phyloP scores from a whole-genome alignment of 2,329 filamentous ascomycete genomes.

The Tolypocladium ovalisporum region DNA sequence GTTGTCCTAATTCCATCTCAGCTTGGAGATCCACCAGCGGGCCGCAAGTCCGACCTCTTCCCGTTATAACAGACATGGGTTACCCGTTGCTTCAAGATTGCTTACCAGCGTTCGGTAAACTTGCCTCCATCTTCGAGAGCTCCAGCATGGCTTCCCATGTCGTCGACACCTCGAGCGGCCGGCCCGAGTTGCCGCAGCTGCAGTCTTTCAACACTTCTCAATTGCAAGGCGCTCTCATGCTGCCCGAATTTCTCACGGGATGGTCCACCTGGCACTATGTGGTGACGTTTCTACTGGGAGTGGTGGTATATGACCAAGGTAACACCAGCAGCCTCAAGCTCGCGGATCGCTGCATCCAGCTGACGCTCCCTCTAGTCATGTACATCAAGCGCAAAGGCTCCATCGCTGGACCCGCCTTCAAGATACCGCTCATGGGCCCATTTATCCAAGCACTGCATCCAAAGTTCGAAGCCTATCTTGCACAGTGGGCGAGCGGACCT shows the following conservation, averaged over 20 bases:
- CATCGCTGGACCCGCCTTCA: constrained; percentile 52
- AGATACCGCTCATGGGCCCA: constrained; percentile 61
- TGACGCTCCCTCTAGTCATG: constrained; percentile 30
- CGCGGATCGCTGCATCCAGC: background rate
- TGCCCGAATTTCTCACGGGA: constrained; percentile 1
- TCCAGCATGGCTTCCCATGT: background rate
- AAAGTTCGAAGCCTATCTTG: constrained; percentile 61
- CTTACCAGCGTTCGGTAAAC: background rate
- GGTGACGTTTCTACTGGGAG: constrained; percentile 17
- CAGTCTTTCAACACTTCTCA: background rate
- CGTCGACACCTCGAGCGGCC: background rate
- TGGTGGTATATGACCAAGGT: constrained; percentile 31
- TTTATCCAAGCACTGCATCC: constrained; percentile 68
- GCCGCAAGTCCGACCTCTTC: background rate
- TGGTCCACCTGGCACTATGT: constrained; percentile 19
- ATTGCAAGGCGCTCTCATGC: background rate
- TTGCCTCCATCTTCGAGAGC: background rate
- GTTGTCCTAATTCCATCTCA: background rate
- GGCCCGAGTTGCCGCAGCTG: background rate
- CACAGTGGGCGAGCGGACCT: constrained; percentile 68
- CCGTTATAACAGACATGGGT: background rate
- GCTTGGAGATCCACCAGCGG: background rate
- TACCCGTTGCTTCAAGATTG: background rate
- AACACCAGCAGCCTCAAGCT: background rate
- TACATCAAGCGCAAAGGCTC: constrained; percentile 52